Evolutionary conservation across 225 moss, liverwort and hornwort species (phyloP), one percentile per base, ranked within the genome.

Genomic region (Sphagnum contortum): DNA sequence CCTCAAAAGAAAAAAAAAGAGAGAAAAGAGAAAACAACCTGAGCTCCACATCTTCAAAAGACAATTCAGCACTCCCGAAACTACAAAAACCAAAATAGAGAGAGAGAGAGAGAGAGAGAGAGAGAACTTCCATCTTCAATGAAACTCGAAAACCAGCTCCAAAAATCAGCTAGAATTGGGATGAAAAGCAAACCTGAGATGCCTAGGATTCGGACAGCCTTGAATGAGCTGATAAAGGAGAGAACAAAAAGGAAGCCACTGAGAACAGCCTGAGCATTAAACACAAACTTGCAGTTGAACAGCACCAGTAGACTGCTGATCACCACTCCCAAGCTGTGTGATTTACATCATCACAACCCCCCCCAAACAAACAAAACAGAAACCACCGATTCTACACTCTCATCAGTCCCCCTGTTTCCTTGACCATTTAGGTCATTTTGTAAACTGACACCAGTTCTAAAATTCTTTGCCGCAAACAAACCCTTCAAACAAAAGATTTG

Each of bases 201-300:
- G 29, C 80, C 80, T 12, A 80, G 67, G 61, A 80, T 47, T n/a
- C 70, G 57, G 49, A 76, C 76, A 45, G 80, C 69, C 4, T 70
- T 66, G 59, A 48, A 80, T 48, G 80, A 71, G 64, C 73, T 80
- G 11, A 64, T 61, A 12, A 75, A 65, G 2, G 66, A 73, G 8
- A 76, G 48, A 5, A 70, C 72, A 66, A 80, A 80, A 57, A 80
- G 61, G 3, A 80, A 59, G 44, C 76, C 80, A 57, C 80, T 80
- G 48, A 80, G 45, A 47, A 80, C 57, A 5, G 72, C 80, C 62
- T 61, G 13, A n/a, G 69, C 57, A 3, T 69, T 46, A 14, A 57
- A 80, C 5, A 57, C 52, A 29, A 73, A 76, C 12, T 61, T 73
- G 47, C 12, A 57, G 59, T 49, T 44, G 8, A 72, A 44, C 62